Evolutionary conservation across 106 monocot genomes (phyloP).

Genomic region (Hemerocallis citrina): DNA sequence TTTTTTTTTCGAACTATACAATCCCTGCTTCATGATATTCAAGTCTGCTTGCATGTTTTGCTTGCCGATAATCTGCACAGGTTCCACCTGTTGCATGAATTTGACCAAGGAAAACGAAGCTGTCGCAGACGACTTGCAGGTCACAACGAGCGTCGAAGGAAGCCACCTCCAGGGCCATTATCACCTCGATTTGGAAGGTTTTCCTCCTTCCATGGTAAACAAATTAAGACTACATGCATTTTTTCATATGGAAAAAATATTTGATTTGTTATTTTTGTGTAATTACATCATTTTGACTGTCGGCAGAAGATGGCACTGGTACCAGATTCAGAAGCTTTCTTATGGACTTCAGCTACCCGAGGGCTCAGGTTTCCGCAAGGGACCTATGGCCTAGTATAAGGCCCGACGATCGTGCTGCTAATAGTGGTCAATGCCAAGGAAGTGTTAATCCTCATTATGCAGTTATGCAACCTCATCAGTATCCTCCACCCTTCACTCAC

Average conservation of each 20-base stretch:
- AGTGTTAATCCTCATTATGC: background rate
- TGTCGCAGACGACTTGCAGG: slow-evolving; percentile 71
- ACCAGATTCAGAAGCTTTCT: slow-evolving; percentile 41
- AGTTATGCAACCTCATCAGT: slow-evolving; percentile 10
- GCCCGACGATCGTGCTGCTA: slow-evolving; percentile 11
- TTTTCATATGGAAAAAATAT: no score
- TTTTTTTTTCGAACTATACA: no score
- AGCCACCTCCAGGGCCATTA: slow-evolving; percentile 47
- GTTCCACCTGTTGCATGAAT: slow-evolving; percentile 60
- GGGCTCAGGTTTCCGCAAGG: slow-evolving; percentile 20
- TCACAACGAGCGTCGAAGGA: slow-evolving; percentile 68
- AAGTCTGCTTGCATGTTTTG: no score
- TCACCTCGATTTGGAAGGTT: slow-evolving; percentile 41
- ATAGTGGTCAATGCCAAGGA: slow-evolving; percentile 29
- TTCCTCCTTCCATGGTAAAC: slow-evolving; percentile 44
- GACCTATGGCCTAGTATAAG: slow-evolving; percentile 35
- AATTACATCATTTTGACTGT: no score
- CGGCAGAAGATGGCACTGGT: slow-evolving; percentile 21
- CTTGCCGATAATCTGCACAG: slow-evolving; percentile 23
- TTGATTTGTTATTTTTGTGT: no score
- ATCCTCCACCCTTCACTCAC: slow-evolving; percentile 15
- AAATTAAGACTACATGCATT: no score
- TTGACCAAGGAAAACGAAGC: slow-evolving; percentile 72
- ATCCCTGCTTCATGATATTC: no score
- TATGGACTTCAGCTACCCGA: slow-evolving; percentile 70